Base-by-base conservation (phyloP, 805 yeast genomes). In the Kluyveromyces wickerhamii region DNA sequence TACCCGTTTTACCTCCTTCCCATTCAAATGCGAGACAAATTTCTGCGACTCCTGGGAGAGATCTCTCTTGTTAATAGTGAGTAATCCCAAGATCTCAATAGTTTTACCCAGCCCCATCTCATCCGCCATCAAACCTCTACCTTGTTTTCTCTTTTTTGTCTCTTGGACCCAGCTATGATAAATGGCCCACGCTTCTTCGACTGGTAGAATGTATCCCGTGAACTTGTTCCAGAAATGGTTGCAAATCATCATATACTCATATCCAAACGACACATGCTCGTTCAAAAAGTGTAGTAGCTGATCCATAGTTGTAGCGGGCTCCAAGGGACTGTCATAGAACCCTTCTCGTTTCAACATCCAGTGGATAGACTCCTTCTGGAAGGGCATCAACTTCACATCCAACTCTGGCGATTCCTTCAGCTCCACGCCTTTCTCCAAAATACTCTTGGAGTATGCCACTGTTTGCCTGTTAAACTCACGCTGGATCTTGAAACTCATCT, bases 21-120 rank as follows among this genome's bases (percentile, higher is more conserved):
- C 44, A 12, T 49, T 48, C 4, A 29, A 18, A 14, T 35, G 38
- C 1, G 51, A 45, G 4, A 36, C 18, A 21, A 38, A 48, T 10
- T 40, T 32, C 9, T 38, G 33, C 10, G 27, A 18, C 4, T 49
- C 43, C 1, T 27, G 10, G 14, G 38, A 18, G 3, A 38, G 3
- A 0, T 69, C 66, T 11, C 96, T 59, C 21, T 64, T 76, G 52
- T 92, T 80, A 32, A 77, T 49, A 2, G 76, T 51, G 0, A 81
- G 59, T 25, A 89, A 60, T 0, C 94, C 66, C 2, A 84, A 65
- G 10, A 87, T 65, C 53, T 92, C 98, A 4, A 92, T 77, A 0
- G 98, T 89, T 51, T 92, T 92, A 0, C 98, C 98, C 6, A 92
- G 67, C 0, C 98, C 98, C 98, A 92, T 92, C 57, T 92, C 98